phyloP scores from a whole-genome alignment of 1,284 basidiomycete genomes.

The Flammula alnicola region DNA sequence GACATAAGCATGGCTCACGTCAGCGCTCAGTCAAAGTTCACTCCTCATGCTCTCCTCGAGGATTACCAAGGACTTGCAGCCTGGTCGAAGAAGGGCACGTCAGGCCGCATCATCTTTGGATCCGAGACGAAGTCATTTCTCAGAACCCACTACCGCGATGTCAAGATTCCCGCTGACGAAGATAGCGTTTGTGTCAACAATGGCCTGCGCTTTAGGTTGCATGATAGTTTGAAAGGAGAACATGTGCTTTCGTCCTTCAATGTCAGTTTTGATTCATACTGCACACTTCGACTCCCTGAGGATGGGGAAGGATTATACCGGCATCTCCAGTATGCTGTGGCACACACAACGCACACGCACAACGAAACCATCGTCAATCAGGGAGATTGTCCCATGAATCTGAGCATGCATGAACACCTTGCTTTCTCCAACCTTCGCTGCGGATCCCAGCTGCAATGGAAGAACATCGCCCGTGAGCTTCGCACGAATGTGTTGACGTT shows the following conservation, averaged over 20 bases:
- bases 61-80: conserved; percentile 6
- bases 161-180: conserved; percentile 31
- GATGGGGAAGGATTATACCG: conserved; percentile 34
- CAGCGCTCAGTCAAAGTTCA: not conserved
- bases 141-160: conserved; percentile 40
- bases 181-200: conserved; percentile 39
- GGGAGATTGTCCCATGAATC: conserved; percentile 36
- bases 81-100: conserved; percentile 1
- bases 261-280: conserved; percentile 21
- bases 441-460: conserved; percentile 50
- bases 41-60: not conserved
- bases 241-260: not conserved
- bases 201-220: conserved; percentile 33
- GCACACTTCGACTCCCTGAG: conserved; percentile 34
- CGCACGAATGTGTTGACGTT: conserved; percentile 41
- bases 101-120: conserved; percentile 36
- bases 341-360: conserved; percentile 40
- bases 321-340: conserved; percentile 41
- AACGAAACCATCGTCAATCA: conserved; percentile 51
- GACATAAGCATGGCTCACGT: conserved; percentile 32
- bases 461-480: conserved; percentile 50
- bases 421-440: conserved; percentile 48
- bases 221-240: conserved; percentile 20
- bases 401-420: conserved; percentile 48
- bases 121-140: conserved; percentile 47